These are phyloP conservation scores for Thielaviopsis ethacetica DNA, from an alignment of 2,329 filamentous ascomycete genomes.

Conservation along the genomic window DNA sequence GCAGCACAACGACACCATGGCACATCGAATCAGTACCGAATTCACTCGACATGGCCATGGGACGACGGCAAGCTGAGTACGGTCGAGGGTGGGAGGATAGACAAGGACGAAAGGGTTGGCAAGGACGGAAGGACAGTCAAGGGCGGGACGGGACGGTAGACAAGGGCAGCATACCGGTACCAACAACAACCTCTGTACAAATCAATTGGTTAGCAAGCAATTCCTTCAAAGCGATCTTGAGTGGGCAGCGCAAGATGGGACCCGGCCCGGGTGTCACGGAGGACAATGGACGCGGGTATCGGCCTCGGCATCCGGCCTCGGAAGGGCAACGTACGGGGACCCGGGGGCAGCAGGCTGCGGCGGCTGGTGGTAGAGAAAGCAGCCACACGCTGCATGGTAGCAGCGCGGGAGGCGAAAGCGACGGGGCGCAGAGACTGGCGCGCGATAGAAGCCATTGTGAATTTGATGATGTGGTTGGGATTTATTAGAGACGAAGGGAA, in stretches of 20 bases:
- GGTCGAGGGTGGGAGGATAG: not conserved
- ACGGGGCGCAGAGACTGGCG: slow-evolving; percentile 34
- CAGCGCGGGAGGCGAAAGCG: slow-evolving; percentile 18
- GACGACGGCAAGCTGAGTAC: not conserved
- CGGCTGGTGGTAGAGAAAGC: slow-evolving; percentile 76
- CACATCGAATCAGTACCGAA: not conserved
- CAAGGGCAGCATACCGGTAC: slow-evolving; percentile 42
- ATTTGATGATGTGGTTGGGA: not conserved
- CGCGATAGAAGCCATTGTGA: slow-evolving; percentile 39
- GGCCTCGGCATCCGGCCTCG: not conserved
- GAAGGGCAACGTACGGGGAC: slow-evolving; percentile 52
- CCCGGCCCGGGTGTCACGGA: not conserved
- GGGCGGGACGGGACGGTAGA: too few species aligned
- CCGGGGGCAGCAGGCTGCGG: slow-evolving; percentile 62
- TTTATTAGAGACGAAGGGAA: not conserved
- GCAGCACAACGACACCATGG: not conserved
- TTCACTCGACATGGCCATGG: not conserved
- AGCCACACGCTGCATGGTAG: slow-evolving; percentile 35
- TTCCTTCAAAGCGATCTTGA: not conserved
- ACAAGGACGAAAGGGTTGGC: not conserved
- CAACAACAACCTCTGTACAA: slow-evolving; percentile 51
- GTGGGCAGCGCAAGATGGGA: not conserved
- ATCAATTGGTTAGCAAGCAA: slow-evolving; percentile 25
- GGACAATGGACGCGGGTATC: not conserved
- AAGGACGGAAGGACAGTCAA: not conserved